phyloP scores from a whole-genome alignment of 108 stramenopile species.

The Nitzschia putrida region DNA sequence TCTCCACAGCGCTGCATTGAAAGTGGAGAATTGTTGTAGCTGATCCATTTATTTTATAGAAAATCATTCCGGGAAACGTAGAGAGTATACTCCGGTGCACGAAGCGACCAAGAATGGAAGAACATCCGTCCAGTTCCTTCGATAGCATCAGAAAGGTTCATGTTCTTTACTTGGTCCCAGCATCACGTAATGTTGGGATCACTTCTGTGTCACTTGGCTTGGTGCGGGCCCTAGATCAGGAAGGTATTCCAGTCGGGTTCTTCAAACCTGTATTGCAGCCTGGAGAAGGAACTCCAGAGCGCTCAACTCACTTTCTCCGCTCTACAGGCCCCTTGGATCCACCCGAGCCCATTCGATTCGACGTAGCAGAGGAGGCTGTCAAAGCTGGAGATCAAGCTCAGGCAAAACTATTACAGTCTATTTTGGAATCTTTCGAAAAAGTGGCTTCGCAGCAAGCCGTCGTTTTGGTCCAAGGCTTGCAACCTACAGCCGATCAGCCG shows the following conservation, averaged over 20 bases:
- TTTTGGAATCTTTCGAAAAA: conserved; percentile 23
- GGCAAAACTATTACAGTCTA: conserved; percentile 2
- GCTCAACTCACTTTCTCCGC: conserved; percentile 24
- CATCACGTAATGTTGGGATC: conserved; percentile 11
- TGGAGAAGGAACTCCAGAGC: conserved; percentile 7
- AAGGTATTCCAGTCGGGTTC: conserved; percentile 24
- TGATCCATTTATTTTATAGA: too few relatives aligned
- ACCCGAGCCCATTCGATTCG: conserved; percentile 10
- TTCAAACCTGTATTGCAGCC: conserved; percentile 25
- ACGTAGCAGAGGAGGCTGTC: conserved; percentile 8
- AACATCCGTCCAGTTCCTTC: too few relatives aligned
- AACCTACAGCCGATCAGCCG: conserved; percentile 24
- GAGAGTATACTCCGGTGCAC: too few relatives aligned
- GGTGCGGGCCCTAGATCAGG: conserved; percentile 22
- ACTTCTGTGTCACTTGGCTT: conserved; percentile 28
- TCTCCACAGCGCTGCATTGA: too few relatives aligned
- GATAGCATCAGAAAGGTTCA: neutral
- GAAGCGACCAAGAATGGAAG: too few relatives aligned
- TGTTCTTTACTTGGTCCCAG: conserved; percentile 18
- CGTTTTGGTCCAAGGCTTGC: conserved; percentile 26
- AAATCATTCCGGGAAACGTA: too few relatives aligned
- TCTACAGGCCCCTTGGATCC: conserved; percentile 1
- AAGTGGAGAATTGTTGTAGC: too few relatives aligned
- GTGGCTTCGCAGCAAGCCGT: neutral
- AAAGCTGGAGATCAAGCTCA: conserved; percentile 12